These are phyloP conservation scores for Suhomyces kunorum DNA, from an alignment of 1,139 yeast species.

Conservation along the genomic window DNA sequence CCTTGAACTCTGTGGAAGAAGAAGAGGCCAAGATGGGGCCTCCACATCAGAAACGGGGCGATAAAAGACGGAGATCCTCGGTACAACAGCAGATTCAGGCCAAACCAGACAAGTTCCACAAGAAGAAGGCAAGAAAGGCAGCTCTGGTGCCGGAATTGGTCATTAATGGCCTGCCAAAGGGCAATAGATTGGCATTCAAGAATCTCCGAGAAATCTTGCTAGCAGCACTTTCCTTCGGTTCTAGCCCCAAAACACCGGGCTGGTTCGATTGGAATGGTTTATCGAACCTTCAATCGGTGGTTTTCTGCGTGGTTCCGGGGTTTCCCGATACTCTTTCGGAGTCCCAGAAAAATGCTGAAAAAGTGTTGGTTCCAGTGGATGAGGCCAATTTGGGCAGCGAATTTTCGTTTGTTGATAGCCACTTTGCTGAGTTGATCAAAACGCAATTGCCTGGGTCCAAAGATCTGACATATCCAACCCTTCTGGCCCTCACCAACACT, in stretches of 20 bases:
- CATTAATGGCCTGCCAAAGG: constrained; percentile 16
- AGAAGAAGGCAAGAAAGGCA: constrained; percentile 37
- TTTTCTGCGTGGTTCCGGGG: constrained; percentile 70
- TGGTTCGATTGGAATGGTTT: constrained; percentile 11
- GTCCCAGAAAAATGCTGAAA: neutral
- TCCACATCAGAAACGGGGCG: constrained; percentile 16
- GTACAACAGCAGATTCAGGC: constrained; percentile 19
- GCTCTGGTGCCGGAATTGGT: constrained; percentile 31
- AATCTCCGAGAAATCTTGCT: constrained; percentile 57
- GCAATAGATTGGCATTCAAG: constrained; percentile 31
- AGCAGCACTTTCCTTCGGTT: constrained; percentile 3
- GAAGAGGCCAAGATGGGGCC: constrained; percentile 13
- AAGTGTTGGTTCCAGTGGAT: constrained; percentile 10
- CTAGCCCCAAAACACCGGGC: constrained; percentile 1
- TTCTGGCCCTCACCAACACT: constrained; percentile 55
- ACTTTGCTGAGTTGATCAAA: constrained; percentile 46
- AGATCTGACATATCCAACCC: constrained; percentile 55
- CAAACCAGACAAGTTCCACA: constrained; percentile 31
- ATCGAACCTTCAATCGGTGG: constrained; percentile 38
- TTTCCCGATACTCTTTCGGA: constrained; percentile 30
- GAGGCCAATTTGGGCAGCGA: constrained; percentile 23
- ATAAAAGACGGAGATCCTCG: constrained; percentile 47
- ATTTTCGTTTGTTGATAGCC: constrained; percentile 38
- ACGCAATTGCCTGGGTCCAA: constrained; percentile 63
- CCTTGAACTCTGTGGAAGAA: constrained; percentile 25